Percentiles rank a stretch among this genome's conserved stretches.
Evolutionary conservation across 208 protist species (phyloP).

Genomic region (Histomonas meleagridis): DNA sequence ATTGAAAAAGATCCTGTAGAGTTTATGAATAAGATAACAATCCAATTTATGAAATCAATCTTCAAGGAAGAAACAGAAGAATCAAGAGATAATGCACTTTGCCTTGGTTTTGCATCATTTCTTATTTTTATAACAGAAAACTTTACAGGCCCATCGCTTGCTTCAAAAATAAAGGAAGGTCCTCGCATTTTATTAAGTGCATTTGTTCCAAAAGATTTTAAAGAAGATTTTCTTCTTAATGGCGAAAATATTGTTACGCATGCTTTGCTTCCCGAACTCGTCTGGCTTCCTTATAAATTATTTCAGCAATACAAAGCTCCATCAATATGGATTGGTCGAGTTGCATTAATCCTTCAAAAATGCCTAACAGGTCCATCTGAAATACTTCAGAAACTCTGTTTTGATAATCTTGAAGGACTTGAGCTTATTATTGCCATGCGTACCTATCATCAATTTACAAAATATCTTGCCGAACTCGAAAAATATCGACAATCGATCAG

Average conservation of each 20-base stretch:
- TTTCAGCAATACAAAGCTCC: background rate
- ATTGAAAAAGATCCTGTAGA: background rate
- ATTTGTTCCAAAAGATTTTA: background rate
- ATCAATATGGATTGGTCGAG: background rate
- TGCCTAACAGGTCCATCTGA: background rate
- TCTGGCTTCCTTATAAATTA: background rate
- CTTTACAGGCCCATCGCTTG: background rate
- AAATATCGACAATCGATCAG: background rate
- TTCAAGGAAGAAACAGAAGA: background rate
- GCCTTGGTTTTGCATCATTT: background rate
- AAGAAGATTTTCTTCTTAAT: background rate
- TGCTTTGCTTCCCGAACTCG: background rate
- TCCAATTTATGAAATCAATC: background rate
- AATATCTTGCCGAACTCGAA: background rate
- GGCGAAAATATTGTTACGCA: background rate
- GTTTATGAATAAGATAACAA: background rate
- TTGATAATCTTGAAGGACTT: background rate
- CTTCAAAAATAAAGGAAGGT: background rate
- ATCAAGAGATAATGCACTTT: background rate
- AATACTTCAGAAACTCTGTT: background rate
- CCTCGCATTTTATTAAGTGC: background rate
- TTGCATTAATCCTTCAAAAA: background rate
- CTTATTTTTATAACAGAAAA: background rate
- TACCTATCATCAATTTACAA: background rate
- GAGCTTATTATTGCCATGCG: background rate